Evolutionary conservation across 2,329 filamentous ascomycete species (phyloP), one percentile per base, ranked within the genome.

Genomic region (Ustulina deusta): DNA sequence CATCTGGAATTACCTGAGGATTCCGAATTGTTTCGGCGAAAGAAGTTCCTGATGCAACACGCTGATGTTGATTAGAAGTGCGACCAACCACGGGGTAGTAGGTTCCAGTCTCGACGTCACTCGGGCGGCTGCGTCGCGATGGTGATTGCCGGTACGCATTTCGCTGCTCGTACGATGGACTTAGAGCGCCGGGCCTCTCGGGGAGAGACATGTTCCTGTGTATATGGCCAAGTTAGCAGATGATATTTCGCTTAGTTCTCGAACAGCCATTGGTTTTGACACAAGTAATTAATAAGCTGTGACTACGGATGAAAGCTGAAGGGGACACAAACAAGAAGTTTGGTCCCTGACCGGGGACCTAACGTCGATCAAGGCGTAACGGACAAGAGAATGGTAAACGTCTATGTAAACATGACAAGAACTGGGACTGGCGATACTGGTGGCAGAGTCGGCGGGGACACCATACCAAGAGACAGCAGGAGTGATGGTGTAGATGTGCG

Each of bases 71-170:
- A 74, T 81, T 76, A 69, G 79, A 74, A 69, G 77, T 75, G 44
- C 72, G 75, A 73, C 79, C 79, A 36, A 76, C 74, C 66, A 83
- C 81, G 62, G 83, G 80, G 65, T 79, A 81, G 72, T 86, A 86
- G 56, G 81, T 80, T 63, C 87, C 89, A 42, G 89, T 83, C 78
- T 97, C 93, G 74, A 92, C 83, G 77, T 97, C 93, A 65, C 86
- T 86, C 55, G 89, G 87, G 66, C 86, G 86, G 60, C 82, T 84
- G 73, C 91, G 89, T 75, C 91, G 88, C 61, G 89, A 88, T 29
- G 88, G 86, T 49, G 91, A 90, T 71, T 90, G 89, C 74, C 90
- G 87, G 79, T 92, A 93, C 65, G 87, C 83, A 75, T 83, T 86
- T 75, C 87, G 85, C 68, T 88, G 86, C 73, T 91, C 88, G 74